Evolutionary conservation across 1,284 basidiomycete genomes (phyloP).

Genomic region (Volvariella volvacea): DNA sequence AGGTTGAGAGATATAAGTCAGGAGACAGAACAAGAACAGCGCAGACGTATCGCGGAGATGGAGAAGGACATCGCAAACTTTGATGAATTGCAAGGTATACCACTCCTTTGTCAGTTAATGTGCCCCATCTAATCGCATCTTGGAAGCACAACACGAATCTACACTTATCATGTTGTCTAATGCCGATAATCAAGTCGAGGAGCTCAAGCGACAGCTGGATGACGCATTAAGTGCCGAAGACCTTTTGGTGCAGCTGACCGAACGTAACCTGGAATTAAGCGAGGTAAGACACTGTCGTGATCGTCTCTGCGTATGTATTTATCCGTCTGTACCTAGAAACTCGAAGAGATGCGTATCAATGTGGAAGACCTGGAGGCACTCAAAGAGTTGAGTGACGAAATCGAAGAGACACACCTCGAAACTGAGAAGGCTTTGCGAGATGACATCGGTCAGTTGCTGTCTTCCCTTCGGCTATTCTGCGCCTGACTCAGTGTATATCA

Average conservation of each 20-base stretch:
- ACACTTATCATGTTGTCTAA: constrained; percentile 75
- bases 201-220: constrained; percentile 92
- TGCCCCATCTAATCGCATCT: constrained; percentile 4
- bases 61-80: constrained; percentile 77
- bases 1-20: constrained; percentile 83
- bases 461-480: neutral
- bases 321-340: constrained; percentile 58
- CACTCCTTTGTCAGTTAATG: neutral
- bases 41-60: constrained; percentile 77
- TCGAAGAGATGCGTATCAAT: constrained; percentile 92
- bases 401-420: constrained; percentile 95
- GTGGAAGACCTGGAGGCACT: constrained; percentile 96
- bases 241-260: constrained; percentile 92
- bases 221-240: constrained; percentile 95
- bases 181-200: constrained; percentile 87
- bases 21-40: constrained; percentile 84
- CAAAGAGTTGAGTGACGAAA: constrained; percentile 93
- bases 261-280: constrained; percentile 86
- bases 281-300: constrained; percentile 57
- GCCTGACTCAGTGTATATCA: constrained; percentile 2
- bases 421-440: constrained; percentile 90
- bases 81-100: constrained; percentile 66
- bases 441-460: constrained; percentile 65
- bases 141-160: constrained; percentile 72
- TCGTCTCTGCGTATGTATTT: constrained; percentile 5